These are phyloP conservation scores for Phytophthora kernoviae DNA, from an alignment of 352 stramenopile species.

Conservation along the genomic window DNA sequence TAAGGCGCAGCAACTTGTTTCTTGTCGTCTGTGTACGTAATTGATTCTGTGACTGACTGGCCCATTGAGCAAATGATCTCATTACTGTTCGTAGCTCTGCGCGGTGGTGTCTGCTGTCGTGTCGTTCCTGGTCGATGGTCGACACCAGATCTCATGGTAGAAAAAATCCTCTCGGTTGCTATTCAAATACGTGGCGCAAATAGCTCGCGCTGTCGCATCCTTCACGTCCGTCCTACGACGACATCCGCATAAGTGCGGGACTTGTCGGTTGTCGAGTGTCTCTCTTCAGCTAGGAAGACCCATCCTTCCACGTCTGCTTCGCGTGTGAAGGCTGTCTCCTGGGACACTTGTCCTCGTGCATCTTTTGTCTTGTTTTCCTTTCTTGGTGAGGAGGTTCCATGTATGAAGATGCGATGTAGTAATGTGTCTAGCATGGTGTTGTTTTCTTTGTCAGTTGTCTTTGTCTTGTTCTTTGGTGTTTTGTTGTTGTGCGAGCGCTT, in stretches of 20 bases:
- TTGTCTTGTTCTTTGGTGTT: constrained; percentile 7
- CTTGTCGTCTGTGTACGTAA: constrained; percentile 6
- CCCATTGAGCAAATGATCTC: no score
- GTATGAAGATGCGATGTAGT: constrained; percentile 40
- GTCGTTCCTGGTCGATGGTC: background rate
- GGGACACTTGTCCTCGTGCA: constrained; percentile 22
- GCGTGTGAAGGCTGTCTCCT: constrained; percentile 39
- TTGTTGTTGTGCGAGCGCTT: background rate
- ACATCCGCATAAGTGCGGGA: constrained; percentile 52
- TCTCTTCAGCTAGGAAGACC: constrained; percentile 49
- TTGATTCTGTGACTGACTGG: background rate
- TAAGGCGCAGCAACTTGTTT: constrained; percentile 5
- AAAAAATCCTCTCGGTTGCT: background rate
- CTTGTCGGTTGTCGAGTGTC: constrained; percentile 20
- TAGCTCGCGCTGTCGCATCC: background rate
- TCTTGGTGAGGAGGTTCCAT: constrained; percentile 5
- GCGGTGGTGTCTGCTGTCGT: background rate
- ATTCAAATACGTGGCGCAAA: background rate
- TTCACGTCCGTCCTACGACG: constrained; percentile 34
- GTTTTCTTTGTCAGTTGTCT: no score
- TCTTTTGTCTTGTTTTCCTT: constrained; percentile 18
- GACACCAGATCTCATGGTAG: background rate
- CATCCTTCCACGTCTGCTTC: constrained; percentile 51
- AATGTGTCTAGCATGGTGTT: constrained; percentile 50
- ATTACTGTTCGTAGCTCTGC: constrained; percentile 4